A percentile compares a stretch with the other conserved stretches of the same genome.
Conservation (phyloP, 2,329 filamentous ascomycete genomes). For the Ophiostoma fasciatum region DNA sequence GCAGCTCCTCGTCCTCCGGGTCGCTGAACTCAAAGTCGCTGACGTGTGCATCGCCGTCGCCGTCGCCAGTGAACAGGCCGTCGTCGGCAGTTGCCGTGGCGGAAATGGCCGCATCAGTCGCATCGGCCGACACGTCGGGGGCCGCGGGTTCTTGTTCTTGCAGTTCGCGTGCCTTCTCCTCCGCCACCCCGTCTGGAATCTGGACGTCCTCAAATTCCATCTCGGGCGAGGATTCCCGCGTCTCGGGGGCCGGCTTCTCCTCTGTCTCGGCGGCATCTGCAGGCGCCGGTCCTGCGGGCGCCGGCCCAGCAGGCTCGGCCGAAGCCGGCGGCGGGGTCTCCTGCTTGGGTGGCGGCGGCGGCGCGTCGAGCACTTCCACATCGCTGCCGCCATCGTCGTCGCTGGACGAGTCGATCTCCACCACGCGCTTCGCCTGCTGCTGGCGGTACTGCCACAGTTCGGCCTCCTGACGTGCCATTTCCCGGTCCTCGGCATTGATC, state of each 20-base stretch:
- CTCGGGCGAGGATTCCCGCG: conserved; percentile 14
- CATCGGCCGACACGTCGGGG: too few relatives aligned
- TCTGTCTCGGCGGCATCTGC: too few relatives aligned
- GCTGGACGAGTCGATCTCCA: conserved; percentile 46
- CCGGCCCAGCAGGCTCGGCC: not conserved
- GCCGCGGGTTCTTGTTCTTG: not conserved
- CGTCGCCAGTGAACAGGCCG: conserved; percentile 12
- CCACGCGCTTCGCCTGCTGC: conserved; percentile 25
- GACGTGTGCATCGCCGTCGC: conserved; percentile 11
- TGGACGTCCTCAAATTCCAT: conserved; percentile 24
- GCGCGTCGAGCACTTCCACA: conserved; percentile 40
- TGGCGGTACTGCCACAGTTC: conserved; percentile 27
- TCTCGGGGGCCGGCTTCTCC: not conserved
- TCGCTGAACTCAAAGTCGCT: conserved; percentile 54
- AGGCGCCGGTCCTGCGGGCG: too few relatives aligned
- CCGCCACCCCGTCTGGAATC: conserved; percentile 11
- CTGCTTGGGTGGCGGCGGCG: conserved; percentile 16
- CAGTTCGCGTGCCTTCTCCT: conserved; percentile 11
- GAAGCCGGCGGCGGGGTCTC: not conserved
- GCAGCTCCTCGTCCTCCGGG: conserved; percentile 79
- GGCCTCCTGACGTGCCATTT: conserved; percentile 41
- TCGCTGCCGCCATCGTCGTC: conserved; percentile 44
- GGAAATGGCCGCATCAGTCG: too few relatives aligned
- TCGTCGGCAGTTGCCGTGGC: too few relatives aligned
- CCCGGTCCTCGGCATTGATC: conserved; percentile 49